Conservation (phyloP, 768 basidiomycete species). For the Mycena vulgaris region DNA sequence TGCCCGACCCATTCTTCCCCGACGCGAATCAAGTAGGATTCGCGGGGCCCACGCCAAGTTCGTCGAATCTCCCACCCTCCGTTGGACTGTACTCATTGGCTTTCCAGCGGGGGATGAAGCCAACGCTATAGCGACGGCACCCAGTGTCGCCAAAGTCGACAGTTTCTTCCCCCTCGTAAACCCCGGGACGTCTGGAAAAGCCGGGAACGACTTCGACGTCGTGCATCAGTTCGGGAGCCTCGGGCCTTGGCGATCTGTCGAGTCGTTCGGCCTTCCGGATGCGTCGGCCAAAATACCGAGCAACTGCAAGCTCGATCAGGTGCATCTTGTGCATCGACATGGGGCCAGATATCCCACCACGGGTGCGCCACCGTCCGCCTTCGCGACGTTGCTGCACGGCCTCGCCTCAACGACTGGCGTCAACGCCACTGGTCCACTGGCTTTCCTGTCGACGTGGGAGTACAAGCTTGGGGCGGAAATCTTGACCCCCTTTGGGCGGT, state of each 20-base stretch:
- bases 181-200: constrained; percentile 51
- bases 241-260: constrained; percentile 66
- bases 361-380: constrained; percentile 60
- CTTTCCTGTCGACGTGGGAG: constrained; percentile 81
- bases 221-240: constrained; percentile 64
- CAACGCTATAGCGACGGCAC: constrained; percentile 58
- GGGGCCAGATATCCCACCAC: constrained; percentile 74
- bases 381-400: constrained; percentile 63
- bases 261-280: constrained; percentile 65
- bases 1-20: constrained; percentile 58
- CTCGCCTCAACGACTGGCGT: constrained; percentile 60
- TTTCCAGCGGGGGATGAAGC: constrained; percentile 60
- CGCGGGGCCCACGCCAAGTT: constrained; percentile 45
- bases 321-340: constrained; percentile 78
- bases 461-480: constrained; percentile 86
- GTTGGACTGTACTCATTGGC: neutral
- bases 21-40: constrained; percentile 60
- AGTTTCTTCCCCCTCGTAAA: constrained; percentile 59
- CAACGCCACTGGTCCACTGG: constrained; percentile 66
- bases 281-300: constrained; percentile 62
- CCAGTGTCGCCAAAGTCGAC: constrained; percentile 53
- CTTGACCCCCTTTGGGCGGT: constrained; percentile 82
- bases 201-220: constrained; percentile 58
- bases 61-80: neutral
- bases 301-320: constrained; percentile 62